Evolutionary conservation across 345 rosid genomes (phyloP).

Genomic region (Psidium friedrichsthalianum): DNA sequence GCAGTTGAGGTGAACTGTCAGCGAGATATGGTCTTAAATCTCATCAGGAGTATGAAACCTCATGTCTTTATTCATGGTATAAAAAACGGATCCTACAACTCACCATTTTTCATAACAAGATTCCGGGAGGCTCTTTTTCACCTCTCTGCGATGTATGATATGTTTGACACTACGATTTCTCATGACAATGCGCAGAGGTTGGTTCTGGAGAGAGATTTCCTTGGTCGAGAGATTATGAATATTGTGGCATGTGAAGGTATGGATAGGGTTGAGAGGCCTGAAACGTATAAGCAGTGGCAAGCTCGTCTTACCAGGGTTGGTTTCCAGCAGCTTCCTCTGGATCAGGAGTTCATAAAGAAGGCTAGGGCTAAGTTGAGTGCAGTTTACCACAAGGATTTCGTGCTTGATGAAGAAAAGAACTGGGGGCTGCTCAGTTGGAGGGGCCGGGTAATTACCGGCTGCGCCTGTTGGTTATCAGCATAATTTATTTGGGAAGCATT

Average conservation of each 20-base stretch:
- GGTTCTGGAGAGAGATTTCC: slow-evolving; percentile 23
- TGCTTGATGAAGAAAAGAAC: slow-evolving; percentile 19
- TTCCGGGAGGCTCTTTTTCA: slow-evolving; percentile 81
- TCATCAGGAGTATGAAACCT: slow-evolving; percentile 61
- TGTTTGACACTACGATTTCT: slow-evolving; percentile 16
- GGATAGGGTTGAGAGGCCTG: slow-evolving; percentile 41
- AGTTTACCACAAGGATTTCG: slow-evolving; percentile 32
- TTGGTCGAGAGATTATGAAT: slow-evolving; percentile 26
- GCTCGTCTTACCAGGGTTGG: slow-evolving; percentile 30
- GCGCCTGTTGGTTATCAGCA: slow-evolving; percentile 30
- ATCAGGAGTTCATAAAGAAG: slow-evolving; percentile 12
- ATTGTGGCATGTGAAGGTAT: slow-evolving; percentile 35
- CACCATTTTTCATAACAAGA: slow-evolving; percentile 69
- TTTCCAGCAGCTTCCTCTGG: slow-evolving; percentile 28
- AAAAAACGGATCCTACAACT: slow-evolving; percentile 51
- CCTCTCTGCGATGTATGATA: slow-evolving; percentile 57
- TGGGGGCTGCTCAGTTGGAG: slow-evolving; percentile 61
- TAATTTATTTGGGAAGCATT: slow-evolving; percentile 5
- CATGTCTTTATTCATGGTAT: slow-evolving; percentile 39
- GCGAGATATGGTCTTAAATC: slow-evolving; percentile 37
- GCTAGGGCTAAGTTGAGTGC: slow-evolving; percentile 6
- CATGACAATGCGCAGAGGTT: slow-evolving; percentile 21
- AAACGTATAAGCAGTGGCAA: slow-evolving; percentile 51
- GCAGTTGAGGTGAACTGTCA: slow-evolving; percentile 55
- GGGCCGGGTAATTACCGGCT: slow-evolving; percentile 32